Conservation (phyloP, 805 yeast genomes). For the Yamadazyma paraphyllophila region DNA sequence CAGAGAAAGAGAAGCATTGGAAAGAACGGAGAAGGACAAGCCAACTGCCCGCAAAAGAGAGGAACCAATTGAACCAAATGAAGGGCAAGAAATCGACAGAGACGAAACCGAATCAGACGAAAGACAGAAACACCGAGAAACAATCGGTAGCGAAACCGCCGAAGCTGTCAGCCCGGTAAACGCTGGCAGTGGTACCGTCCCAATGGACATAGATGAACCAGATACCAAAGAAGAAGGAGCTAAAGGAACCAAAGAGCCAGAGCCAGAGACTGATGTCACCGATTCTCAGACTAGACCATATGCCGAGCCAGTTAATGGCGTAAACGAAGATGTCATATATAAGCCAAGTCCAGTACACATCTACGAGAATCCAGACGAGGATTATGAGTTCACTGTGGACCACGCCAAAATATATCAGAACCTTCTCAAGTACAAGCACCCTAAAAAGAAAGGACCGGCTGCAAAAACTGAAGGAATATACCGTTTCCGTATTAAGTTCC, state of each 20-base stretch:
- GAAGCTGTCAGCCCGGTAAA: no score
- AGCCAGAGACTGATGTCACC: no score
- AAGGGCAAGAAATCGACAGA: no score
- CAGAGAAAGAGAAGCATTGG: conserved; percentile 5
- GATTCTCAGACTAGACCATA: no score
- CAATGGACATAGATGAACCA: no score
- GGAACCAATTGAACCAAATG: neutral
- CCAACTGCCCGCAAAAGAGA: neutral
- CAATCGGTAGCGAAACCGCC: no score
- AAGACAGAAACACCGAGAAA: no score
- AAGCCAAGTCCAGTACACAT: conserved; percentile 11
- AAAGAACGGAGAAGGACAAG: neutral
- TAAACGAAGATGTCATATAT: conserved; percentile 5
- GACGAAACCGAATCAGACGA: no score
- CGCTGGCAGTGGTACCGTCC: no score
- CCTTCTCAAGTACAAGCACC: conserved; percentile 23
- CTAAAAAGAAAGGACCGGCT: neutral
- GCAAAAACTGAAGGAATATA: conserved; percentile 16
- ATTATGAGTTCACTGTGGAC: conserved; percentile 36
- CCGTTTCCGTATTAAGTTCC: conserved; percentile 36
- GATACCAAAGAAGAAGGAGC: no score
- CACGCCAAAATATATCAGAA: conserved; percentile 40
- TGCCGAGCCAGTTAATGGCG: no score
- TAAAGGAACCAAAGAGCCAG: no score
- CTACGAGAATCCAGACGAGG: conserved; percentile 43